Evolutionary conservation across 139 green algal species (phyloP).

Genomic region (Mesotaenium endlicherianum): DNA sequence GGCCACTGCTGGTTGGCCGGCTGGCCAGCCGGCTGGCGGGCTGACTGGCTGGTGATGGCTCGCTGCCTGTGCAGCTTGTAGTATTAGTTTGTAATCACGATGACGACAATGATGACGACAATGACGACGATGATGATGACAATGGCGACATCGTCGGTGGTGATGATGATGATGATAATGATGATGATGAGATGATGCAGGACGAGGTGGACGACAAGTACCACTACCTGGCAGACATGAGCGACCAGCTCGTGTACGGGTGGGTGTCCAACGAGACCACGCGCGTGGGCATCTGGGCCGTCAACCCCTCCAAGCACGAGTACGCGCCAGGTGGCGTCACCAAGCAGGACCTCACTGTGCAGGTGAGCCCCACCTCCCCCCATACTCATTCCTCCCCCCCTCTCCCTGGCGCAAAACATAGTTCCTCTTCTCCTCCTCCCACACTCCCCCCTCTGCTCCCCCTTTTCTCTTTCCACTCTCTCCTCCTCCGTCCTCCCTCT

Average conservation of each 20-base stretch:
- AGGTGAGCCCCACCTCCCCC: not conserved
- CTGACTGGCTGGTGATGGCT: too few relatives aligned
- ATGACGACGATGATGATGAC: too few relatives aligned
- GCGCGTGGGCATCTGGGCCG: conserved; percentile 8
- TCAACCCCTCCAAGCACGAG: conserved; percentile 28
- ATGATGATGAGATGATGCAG: conserved; percentile 12
- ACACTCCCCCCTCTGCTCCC: not conserved
- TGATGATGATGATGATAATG: too few relatives aligned
- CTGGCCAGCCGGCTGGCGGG: too few relatives aligned
- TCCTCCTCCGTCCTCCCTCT: not conserved
- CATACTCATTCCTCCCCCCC: not conserved
- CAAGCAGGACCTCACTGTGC: conserved; percentile 43
- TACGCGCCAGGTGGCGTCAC: conserved; percentile 6
- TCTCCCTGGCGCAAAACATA: not conserved
- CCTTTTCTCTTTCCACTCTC: not conserved
- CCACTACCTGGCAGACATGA: conserved; percentile 28
- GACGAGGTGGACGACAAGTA: conserved; percentile 33
- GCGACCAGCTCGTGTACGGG: conserved; percentile 30
- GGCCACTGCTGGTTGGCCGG: too few relatives aligned
- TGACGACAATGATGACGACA: too few relatives aligned
- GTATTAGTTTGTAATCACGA: too few relatives aligned
- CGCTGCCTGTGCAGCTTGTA: too few relatives aligned
- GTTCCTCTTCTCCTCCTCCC: not conserved
- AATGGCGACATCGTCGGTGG: too few relatives aligned
- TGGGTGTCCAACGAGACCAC: conserved; percentile 16